These are phyloP conservation scores for Aspergillus sp. DNA, from an alignment of 2,329 filamentous ascomycete genomes.

Conservation along the genomic window DNA sequence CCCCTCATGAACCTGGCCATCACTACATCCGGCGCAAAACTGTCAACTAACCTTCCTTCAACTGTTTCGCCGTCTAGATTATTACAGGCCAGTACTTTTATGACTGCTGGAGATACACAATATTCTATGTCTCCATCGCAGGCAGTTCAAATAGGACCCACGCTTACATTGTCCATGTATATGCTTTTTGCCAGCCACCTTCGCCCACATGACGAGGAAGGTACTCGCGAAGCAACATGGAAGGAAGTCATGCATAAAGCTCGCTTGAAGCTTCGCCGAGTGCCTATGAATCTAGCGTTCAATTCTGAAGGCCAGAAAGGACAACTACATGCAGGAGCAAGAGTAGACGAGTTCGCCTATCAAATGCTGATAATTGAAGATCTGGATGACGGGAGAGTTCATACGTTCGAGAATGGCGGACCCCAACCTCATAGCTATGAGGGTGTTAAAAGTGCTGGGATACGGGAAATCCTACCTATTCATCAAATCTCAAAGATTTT, in stretches of 20 bases:
- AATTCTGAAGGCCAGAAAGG: constrained; percentile 7
- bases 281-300: constrained; percentile 54
- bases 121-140: constrained; percentile 62
- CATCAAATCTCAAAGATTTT: constrained; percentile 85
- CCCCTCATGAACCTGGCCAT: constrained; percentile 91
- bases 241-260: constrained; percentile 96
- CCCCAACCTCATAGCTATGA: constrained; percentile 55
- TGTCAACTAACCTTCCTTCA: constrained; percentile 73
- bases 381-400: constrained; percentile 65
- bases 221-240: constrained; percentile 70
- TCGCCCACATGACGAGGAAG: constrained; percentile 51
- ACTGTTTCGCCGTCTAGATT: constrained; percentile 86
- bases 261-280: constrained; percentile 70
- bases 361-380: constrained; percentile 81
- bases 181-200: constrained; percentile 89
- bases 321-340: constrained; percentile 37
- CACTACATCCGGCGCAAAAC: constrained; percentile 82
- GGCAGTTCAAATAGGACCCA: constrained; percentile 78
- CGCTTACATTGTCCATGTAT: constrained; percentile 82
- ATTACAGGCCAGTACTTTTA: constrained; percentile 85
- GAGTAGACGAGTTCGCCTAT: constrained; percentile 67
- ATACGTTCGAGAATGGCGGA: constrained; percentile 59
- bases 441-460: constrained; percentile 57
- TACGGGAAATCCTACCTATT: constrained; percentile 63
- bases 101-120: constrained; percentile 80